Evolutionary conservation across 31 red algal genomes (phyloP).

Genomic region (Endocladia muricata): DNA sequence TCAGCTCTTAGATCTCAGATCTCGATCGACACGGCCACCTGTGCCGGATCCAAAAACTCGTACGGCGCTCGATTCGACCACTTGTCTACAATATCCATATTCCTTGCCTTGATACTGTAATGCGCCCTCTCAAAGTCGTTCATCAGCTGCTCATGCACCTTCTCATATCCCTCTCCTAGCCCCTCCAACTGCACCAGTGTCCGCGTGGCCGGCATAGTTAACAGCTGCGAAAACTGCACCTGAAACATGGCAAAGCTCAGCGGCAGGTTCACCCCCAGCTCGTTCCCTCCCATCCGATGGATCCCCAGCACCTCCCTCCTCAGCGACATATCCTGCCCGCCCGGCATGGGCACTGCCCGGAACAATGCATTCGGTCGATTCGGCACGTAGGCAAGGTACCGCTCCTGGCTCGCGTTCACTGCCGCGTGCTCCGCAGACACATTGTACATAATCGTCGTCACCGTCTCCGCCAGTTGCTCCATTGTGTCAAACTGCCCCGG

Average conservation of each 20-base stretch:
- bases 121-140: constrained; percentile 33
- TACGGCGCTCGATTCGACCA: constrained; percentile 5
- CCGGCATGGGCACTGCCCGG: constrained; percentile 33
- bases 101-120: constrained; percentile 27
- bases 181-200: constrained; percentile 20
- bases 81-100: constrained; percentile 27
- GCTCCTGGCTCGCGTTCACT: constrained; percentile 50
- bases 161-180: not conserved
- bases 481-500: constrained; percentile 10
- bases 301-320: constrained; percentile 10
- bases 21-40: constrained; percentile 34
- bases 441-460: constrained; percentile 62
- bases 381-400: constrained; percentile 63
- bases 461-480: constrained; percentile 25
- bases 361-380: constrained; percentile 54
- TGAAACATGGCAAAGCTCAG: constrained; percentile 53
- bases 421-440: constrained; percentile 66
- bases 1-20: not conserved
- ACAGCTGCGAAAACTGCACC: constrained; percentile 47
- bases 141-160: constrained; percentile 18
- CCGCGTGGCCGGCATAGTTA: constrained; percentile 24
- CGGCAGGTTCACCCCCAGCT: constrained; percentile 25
- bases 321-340: constrained; percentile 28
- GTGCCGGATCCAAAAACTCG: constrained; percentile 18
- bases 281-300: constrained; percentile 40